These are phyloP conservation scores for Boletus edulis DNA, from an alignment of 768 basidiomycete species.

Conservation along the genomic window DNA sequence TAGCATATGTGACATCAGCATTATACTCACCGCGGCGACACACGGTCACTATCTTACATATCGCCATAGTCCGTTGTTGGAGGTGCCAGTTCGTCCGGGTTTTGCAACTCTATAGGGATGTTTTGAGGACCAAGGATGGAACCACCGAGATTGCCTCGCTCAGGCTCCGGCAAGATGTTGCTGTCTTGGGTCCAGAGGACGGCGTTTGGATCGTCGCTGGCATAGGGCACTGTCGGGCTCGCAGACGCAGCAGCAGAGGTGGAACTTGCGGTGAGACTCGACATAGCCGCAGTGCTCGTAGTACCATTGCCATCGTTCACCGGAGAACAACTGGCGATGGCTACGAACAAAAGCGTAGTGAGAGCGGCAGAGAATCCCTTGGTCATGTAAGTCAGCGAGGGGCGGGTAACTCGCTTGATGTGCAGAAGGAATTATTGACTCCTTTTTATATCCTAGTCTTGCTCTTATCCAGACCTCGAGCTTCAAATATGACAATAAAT, in stretches of 20 bases:
- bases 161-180: slow-evolving; percentile 34
- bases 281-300: too few relatives aligned
- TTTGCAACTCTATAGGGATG: slow-evolving; percentile 48
- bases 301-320: too few relatives aligned
- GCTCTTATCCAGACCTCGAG: too few relatives aligned
- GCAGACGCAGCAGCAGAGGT: slow-evolving; percentile 26
- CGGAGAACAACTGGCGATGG: background rate
- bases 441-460: too few relatives aligned
- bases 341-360: slow-evolving; percentile 1
- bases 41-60: slow-evolving; percentile 31
- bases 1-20: slow-evolving; percentile 4
- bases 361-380: background rate
- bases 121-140: slow-evolving; percentile 56
- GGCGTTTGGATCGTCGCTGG: slow-evolving; percentile 41
- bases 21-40: background rate
- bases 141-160: slow-evolving; percentile 43
- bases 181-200: slow-evolving; percentile 35
- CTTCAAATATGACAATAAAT: too few relatives aligned
- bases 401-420: too few relatives aligned
- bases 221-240: slow-evolving; percentile 40
- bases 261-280: background rate
- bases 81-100: slow-evolving; percentile 54
- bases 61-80: slow-evolving; percentile 59
- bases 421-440: too few relatives aligned
- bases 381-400: slow-evolving; percentile 8